phyloP scores from a whole-genome alignment of 192 early-diverging fungal genomes.

The Entomortierella parvispora region DNA sequence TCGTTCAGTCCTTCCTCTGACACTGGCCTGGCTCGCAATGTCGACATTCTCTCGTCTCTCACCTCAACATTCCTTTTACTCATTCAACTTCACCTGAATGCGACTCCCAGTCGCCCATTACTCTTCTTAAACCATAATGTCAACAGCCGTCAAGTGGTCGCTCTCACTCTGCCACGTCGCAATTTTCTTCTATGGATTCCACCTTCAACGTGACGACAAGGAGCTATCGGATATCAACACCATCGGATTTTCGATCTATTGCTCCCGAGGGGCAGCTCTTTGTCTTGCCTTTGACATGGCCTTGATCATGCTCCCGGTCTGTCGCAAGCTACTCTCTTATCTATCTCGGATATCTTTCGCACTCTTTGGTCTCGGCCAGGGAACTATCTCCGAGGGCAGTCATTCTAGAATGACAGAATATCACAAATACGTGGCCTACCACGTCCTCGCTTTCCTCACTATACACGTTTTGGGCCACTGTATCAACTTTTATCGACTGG shows the following conservation, averaged over 20 bases:
- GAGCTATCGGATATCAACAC: constrained; percentile 61
- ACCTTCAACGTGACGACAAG: constrained; percentile 58
- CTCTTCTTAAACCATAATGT: constrained; percentile 15
- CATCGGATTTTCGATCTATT: constrained; percentile 60
- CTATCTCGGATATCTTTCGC: constrained; percentile 19
- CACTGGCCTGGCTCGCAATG: no score
- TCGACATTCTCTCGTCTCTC: background rate
- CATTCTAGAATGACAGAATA: constrained; percentile 32
- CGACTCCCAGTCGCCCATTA: background rate
- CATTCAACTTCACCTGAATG: background rate
- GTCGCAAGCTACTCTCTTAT: constrained; percentile 52
- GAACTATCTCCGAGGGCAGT: constrained; percentile 38
- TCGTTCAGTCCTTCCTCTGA: background rate
- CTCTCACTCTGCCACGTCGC: constrained; percentile 51
- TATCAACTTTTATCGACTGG: constrained; percentile 61
- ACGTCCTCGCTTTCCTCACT: constrained; percentile 65
- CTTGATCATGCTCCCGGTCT: constrained; percentile 65
- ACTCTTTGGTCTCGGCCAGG: constrained; percentile 28
- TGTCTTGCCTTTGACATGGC: constrained; percentile 63
- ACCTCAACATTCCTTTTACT: background rate
- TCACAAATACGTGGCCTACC: constrained; percentile 59
- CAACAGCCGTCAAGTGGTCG: constrained; percentile 4
- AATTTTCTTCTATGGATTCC: constrained; percentile 62
- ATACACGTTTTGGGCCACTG: constrained; percentile 72
- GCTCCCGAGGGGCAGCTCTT: constrained; percentile 68